A percentile compares a stretch with the other conserved stretches of the same genome.
Conservation (phyloP, 2,329 filamentous ascomycete species). For the Cladosporium sp. region DNA sequence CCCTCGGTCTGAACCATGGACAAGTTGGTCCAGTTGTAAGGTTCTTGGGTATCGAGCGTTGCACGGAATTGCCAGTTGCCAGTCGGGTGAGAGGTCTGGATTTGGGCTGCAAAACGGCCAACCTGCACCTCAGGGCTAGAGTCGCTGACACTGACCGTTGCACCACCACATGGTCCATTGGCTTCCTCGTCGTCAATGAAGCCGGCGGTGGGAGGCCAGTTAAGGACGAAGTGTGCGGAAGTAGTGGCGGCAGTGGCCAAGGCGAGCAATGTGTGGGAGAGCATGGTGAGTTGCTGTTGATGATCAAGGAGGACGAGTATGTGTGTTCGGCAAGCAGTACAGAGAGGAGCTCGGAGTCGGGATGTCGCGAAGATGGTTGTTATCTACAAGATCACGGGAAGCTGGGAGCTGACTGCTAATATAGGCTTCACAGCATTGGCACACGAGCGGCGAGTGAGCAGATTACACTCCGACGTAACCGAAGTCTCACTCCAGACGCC, state of each 20-base stretch:
- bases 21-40: slow-evolving; percentile 29
- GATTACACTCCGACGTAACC: background rate
- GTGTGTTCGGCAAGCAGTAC: no score
- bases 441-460: background rate
- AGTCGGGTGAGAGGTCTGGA: slow-evolving; percentile 27
- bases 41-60: slow-evolving; percentile 25
- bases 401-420: background rate
- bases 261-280: slow-evolving; percentile 20
- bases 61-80: slow-evolving; percentile 26
- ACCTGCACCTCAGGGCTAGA: slow-evolving; percentile 24
- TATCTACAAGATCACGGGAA: no score
- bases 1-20: slow-evolving; percentile 25
- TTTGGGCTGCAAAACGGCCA: slow-evolving; percentile 25
- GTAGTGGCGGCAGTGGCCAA: slow-evolving; percentile 27
- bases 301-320: background rate
- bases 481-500: background rate
- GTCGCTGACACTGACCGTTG: slow-evolving; percentile 21
- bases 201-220: slow-evolving; percentile 33
- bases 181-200: slow-evolving; percentile 27
- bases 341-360: no score
- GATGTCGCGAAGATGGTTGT: no score
- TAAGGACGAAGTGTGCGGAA: slow-evolving; percentile 41
- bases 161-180: slow-evolving; percentile 27
- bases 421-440: background rate
- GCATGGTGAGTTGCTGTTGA: slow-evolving; percentile 9